A percentile compares a stretch with the other conserved stretches of the same genome.
These are phyloP conservation scores for Epicoccum sorghinum DNA, from an alignment of 2,329 filamentous ascomycete species.

Conservation along the genomic window DNA sequence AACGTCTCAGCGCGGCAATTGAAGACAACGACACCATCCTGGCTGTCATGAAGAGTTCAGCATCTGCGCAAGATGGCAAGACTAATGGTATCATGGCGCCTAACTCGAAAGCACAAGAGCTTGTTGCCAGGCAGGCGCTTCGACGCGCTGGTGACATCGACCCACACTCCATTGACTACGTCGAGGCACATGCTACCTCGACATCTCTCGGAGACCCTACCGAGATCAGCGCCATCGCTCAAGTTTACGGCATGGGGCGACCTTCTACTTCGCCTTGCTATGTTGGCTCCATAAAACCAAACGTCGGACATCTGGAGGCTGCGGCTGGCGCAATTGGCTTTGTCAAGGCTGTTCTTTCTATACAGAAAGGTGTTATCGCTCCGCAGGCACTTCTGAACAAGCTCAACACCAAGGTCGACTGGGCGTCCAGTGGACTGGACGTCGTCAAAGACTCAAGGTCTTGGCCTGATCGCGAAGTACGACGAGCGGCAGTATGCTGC, in stretches of 20 bases:
- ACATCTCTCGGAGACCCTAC: slow-evolving; percentile 57
- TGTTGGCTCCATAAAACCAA: slow-evolving; percentile 39
- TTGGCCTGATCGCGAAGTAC: slow-evolving; percentile 30
- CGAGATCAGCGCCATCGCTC: slow-evolving; percentile 25
- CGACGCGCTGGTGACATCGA: slow-evolving; percentile 12
- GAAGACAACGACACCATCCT: slow-evolving; percentile 37
- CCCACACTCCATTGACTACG: slow-evolving; percentile 17
- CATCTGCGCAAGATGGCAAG: slow-evolving; percentile 40
- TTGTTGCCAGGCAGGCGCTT: slow-evolving; percentile 27
- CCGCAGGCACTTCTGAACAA: slow-evolving; percentile 30
- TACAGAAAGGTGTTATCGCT: slow-evolving; percentile 46
- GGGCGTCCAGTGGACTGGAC: slow-evolving; percentile 14
- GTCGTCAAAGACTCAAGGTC: slow-evolving; percentile 7
- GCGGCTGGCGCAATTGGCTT: slow-evolving; percentile 47
- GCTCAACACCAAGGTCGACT: slow-evolving; percentile 43
- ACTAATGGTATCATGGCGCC: slow-evolving; percentile 47
- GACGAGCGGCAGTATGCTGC: slow-evolving; percentile 52
- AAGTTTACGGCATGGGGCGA: slow-evolving; percentile 14
- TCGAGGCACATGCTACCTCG: slow-evolving; percentile 54
- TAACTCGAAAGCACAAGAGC: slow-evolving; percentile 38
- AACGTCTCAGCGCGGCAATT: slow-evolving; percentile 33
- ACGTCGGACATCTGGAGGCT: slow-evolving; percentile 52
- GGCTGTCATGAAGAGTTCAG: slow-evolving; percentile 38
- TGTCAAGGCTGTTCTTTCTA: slow-evolving; percentile 46
- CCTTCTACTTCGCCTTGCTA: slow-evolving; percentile 8